Evolutionary conservation across 257 asterid species (phyloP).

Genomic region (Solanum acaule): DNA sequence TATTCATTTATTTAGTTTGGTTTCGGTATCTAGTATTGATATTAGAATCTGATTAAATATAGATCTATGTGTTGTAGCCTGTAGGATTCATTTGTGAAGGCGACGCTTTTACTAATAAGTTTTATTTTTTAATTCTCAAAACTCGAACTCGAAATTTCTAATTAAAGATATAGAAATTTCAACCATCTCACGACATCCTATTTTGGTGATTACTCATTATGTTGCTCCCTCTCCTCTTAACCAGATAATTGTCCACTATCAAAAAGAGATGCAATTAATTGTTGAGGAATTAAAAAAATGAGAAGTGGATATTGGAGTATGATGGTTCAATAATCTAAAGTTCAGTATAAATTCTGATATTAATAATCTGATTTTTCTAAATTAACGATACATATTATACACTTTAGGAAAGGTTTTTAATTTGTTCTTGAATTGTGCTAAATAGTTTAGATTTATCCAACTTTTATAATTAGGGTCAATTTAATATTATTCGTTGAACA

Average conservation of each 20-base stretch:
- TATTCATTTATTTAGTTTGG: background rate
- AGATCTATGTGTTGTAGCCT: rapidly evolving
- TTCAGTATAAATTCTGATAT: rapidly evolving
- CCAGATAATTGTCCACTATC: background rate
- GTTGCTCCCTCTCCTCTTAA: background rate
- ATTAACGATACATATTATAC: background rate
- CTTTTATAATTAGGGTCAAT: background rate
- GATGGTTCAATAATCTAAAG: background rate
- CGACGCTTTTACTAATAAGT: rapidly evolving
- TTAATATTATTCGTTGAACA: background rate
- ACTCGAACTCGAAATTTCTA: rapidly evolving
- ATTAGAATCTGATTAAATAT: background rate
- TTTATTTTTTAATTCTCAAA: rapidly evolving
- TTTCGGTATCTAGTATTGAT: rapidly evolving
- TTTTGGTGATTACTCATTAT: background rate
- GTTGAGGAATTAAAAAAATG: background rate
- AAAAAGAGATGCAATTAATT: background rate
- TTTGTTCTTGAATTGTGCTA: background rate
- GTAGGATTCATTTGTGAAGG: rapidly evolving
- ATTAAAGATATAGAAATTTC: background rate
- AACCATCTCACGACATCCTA: too few species aligned
- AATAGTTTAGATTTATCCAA: background rate
- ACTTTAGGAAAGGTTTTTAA: background rate
- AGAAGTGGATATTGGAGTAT: background rate
- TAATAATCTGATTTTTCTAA: background rate